Evolutionary conservation across 768 basidiomycete species (phyloP), one percentile per base, ranked within the genome.

Genomic region (Naematelia aurantialba): DNA sequence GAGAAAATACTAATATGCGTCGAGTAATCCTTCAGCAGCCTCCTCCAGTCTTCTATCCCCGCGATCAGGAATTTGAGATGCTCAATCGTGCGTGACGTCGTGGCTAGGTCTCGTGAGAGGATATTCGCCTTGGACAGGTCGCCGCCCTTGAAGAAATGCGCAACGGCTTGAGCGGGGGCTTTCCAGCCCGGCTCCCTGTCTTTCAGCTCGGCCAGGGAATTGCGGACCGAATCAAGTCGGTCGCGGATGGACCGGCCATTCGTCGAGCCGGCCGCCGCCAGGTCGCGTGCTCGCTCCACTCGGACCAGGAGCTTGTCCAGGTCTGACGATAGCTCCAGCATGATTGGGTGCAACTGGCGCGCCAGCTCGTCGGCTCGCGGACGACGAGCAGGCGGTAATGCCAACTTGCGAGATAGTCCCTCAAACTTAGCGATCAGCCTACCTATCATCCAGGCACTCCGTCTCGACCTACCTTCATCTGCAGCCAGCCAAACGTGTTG

Each of bases 401-500:
- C 60, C 0, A 72, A 53, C 3, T 63, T 51, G n/a, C 63, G 55
- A 4, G 63, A 60, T 17, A 72, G 58, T 13, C 62, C 58, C 5
- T 56, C 12, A 56, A 72, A 69, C 70, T 69, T n/a, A n/a, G n/a
- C n/a, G n/a, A n/a, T n/a, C n/a, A n/a, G n/a, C n/a, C n/a, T n/a
- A n/a, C n/a, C n/a, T n/a, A n/a, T n/a, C n/a, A n/a, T n/a, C 45
- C 29, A 63, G 59, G 24, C n/a, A 44, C 47, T 21, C 46, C 19
- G 46, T 19, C 34, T n/a, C 22, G 4, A 55, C 69, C 62, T 49
- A 74, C 72, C 62, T 74, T 67, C 66, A 65, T 68, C 29, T 70
- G 69, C 5, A 74, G 60, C 67, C 69, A 70, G 47, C 62, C 64
- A 42, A 74, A 74, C 1, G 72, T 61, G 30, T 64, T 68, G 14